These are phyloP conservation scores for Luzula sylvatica DNA, from an alignment of 176 grass and related monocot genomes.

Conservation along the genomic window DNA sequence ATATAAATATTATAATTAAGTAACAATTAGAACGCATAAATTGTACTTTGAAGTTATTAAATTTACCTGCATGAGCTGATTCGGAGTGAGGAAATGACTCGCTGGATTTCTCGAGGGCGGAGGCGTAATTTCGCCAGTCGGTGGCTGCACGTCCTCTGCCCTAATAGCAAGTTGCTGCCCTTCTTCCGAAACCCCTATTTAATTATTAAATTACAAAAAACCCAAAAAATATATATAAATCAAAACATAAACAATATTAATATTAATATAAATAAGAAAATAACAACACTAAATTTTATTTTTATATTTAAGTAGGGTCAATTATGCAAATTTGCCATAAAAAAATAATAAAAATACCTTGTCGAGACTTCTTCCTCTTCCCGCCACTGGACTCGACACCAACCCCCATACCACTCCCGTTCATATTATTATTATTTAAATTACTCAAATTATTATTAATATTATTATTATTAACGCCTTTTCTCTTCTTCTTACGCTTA, in stretches of 20 bases:
- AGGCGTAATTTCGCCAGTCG: slow-evolving; percentile 45
- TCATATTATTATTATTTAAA: too few relatives aligned
- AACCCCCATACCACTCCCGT: neutral
- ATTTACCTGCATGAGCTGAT: slow-evolving; percentile 69
- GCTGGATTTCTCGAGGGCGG: slow-evolving; percentile 43
- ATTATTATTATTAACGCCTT: slow-evolving; percentile 53
- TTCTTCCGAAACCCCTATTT: slow-evolving; percentile 42
- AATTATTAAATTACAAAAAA: slow-evolving; percentile 7
- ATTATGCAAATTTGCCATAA: too few relatives aligned
- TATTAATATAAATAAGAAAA: neutral
- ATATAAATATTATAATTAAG: neutral
- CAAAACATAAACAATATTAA: neutral
- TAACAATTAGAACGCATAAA: neutral
- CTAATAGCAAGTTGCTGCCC: slow-evolving; percentile 31
- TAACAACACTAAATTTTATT: neutral
- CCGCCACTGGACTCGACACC: slow-evolving; percentile 16
- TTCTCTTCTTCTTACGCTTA: slow-evolving; percentile 27
- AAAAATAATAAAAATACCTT: slow-evolving; percentile 28
- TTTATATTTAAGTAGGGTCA: too few relatives aligned
- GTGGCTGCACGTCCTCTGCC: slow-evolving; percentile 26
- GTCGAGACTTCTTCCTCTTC: slow-evolving; percentile 53
- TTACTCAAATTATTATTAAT: too few relatives aligned
- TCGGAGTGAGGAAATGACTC: slow-evolving; percentile 52
- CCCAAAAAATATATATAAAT: neutral
- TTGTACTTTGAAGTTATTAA: too few relatives aligned